phyloP scores from a whole-genome alignment of 2,329 filamentous ascomycete species.

The Colletotrichum destructivum region DNA sequence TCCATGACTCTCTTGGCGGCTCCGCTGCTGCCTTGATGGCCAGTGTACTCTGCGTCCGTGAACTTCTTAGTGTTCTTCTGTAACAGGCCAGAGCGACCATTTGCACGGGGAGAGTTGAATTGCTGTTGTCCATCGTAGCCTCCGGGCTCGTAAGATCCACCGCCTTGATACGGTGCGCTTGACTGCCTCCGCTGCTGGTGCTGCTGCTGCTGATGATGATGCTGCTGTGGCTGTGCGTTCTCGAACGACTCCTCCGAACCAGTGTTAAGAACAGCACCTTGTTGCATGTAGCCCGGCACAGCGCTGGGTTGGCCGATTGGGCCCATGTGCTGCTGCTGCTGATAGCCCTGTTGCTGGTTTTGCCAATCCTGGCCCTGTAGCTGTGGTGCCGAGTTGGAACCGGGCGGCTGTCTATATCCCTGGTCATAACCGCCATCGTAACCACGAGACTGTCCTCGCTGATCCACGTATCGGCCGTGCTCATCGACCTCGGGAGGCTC shows the following conservation, averaged over 20 bases:
- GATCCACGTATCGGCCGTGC: slow-evolving; percentile 54
- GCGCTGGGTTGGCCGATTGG: slow-evolving; percentile 55
- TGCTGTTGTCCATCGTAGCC: slow-evolving; percentile 59
- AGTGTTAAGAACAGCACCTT: slow-evolving; percentile 63
- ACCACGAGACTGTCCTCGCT: slow-evolving; percentile 38
- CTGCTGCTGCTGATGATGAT: slow-evolving; percentile 37
- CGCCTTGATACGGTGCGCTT: slow-evolving; percentile 61
- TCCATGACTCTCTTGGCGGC: slow-evolving; percentile 97
- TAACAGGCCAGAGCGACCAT: slow-evolving; percentile 54
- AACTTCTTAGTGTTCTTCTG: slow-evolving; percentile 93
- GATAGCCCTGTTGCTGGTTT: slow-evolving; percentile 53
- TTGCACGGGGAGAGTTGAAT: slow-evolving; percentile 49
- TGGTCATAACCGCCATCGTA: slow-evolving; percentile 41
- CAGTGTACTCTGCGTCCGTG: slow-evolving; percentile 80
- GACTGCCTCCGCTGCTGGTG: slow-evolving; percentile 52
- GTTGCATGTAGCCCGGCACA: slow-evolving; percentile 63
- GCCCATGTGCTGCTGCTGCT: slow-evolving; percentile 60
- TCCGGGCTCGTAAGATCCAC: slow-evolving; percentile 58
- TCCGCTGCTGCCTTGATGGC: slow-evolving; percentile 86
- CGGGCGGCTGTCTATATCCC: slow-evolving; percentile 36
- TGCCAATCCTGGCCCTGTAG: slow-evolving; percentile 50
- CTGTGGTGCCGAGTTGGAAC: slow-evolving; percentile 45
- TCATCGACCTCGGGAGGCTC: slow-evolving; percentile 59
- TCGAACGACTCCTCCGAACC: slow-evolving; percentile 71
- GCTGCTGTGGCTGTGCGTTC: slow-evolving; percentile 18